Evolutionary conservation across 345 rosid species (phyloP).

Genomic region (Pistacia vera): DNA sequence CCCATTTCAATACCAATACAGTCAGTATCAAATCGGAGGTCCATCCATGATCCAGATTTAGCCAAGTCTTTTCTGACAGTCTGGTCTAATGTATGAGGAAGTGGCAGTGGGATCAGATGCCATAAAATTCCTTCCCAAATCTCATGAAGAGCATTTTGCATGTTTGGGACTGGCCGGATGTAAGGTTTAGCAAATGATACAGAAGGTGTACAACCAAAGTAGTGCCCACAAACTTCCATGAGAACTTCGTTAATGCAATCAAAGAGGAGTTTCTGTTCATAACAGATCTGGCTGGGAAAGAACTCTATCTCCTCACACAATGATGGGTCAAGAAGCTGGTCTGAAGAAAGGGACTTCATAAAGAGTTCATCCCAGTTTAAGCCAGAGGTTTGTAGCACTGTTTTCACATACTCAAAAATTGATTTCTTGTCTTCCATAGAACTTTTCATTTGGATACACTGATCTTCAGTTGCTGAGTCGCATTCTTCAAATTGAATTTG

Average conservation of each 20-base stretch:
- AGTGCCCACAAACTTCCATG: constrained; percentile 50
- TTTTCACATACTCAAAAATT: constrained; percentile 48
- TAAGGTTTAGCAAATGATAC: constrained; percentile 50
- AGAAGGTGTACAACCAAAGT: constrained; percentile 53
- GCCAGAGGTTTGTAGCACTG: constrained; percentile 54
- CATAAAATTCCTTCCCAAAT: constrained; percentile 71
- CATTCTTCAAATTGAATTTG: constrained; percentile 67
- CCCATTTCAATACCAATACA: constrained; percentile 48
- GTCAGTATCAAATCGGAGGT: constrained; percentile 49
- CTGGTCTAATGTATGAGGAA: constrained; percentile 74
- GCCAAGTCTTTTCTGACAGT: constrained; percentile 74
- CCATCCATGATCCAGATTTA: constrained; percentile 67
- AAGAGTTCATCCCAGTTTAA: constrained; percentile 73
- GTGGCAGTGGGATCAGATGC: constrained; percentile 68
- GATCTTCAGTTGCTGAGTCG: constrained; percentile 37
- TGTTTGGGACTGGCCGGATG: constrained; percentile 44
- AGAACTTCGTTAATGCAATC: constrained; percentile 84
- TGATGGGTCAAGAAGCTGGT: constrained; percentile 65
- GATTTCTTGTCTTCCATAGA: constrained; percentile 51
- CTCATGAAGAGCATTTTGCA: constrained; percentile 44
- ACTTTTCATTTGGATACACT: constrained; percentile 36
- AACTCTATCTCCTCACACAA: constrained; percentile 52
- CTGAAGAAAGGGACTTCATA: constrained; percentile 57
- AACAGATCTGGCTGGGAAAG: constrained; percentile 53
- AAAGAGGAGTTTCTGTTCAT: constrained; percentile 56